Percentiles rank a stretch among this genome's conserved stretches.
phyloP scores from a whole-genome alignment of 2,329 filamentous ascomycete genomes.

The Elsinoe arachidis region DNA sequence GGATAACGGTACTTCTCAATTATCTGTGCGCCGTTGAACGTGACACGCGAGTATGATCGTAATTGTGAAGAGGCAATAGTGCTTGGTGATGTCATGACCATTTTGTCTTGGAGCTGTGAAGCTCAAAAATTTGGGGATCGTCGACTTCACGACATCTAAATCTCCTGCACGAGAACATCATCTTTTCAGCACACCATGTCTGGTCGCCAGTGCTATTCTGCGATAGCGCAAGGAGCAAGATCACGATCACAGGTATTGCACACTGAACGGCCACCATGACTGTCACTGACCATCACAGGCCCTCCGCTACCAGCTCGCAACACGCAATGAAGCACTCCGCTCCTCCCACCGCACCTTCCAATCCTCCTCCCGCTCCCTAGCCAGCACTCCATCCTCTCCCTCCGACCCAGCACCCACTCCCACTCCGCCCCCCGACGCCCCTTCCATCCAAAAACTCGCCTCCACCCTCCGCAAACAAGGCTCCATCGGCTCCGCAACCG shows the following conservation, averaged over 20 bases:
- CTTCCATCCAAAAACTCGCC: conserved; percentile 16
- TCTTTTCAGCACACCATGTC: not conserved
- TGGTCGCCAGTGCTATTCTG: not conserved
- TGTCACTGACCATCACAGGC: conserved; percentile 3
- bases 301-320: conserved; percentile 13
- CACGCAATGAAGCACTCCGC: not conserved
- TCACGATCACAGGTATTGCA: conserved; percentile 10
- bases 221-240: conserved; percentile 8
- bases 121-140: conserved; percentile 1
- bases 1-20: conserved; percentile 1
- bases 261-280: not conserved
- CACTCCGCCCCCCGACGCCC: not conserved
- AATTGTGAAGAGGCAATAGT: not conserved
- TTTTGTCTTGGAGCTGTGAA: not conserved
- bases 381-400: not conserved
- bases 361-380: not conserved
- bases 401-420: not conserved
- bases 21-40: not conserved
- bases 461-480: conserved; percentile 16
- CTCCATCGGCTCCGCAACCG: conserved; percentile 34
- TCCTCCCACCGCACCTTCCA: not conserved
- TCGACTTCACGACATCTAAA: not conserved
- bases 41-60: not conserved
- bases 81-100: conserved; percentile 13
- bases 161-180: not conserved